Base-by-base conservation (phyloP, 1,284 basidiomycete species). In the Anthracocystis setariae region DNA sequence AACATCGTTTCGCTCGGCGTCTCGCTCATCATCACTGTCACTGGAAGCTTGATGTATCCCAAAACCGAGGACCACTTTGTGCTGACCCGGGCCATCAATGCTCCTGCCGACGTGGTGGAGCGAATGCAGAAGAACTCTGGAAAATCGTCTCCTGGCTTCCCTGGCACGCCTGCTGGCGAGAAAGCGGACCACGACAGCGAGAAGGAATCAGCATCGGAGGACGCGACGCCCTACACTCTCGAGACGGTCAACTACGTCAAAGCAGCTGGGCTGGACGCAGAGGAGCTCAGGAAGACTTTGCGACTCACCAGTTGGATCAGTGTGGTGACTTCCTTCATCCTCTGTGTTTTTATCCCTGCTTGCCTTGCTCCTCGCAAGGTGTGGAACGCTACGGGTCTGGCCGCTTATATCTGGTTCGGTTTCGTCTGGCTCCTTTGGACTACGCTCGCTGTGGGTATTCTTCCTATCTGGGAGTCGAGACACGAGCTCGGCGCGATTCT, bases 1-100 rank as follows among this genome's bases (percentile, higher is more conserved):
- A 94, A 95, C 84, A 84, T 95, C 13, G 90, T 91, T 1, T 90
- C 92, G 0, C 92, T 97, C 73, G 89, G 89, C 20, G 86, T 92
- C 21, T 91, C 92, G 8, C 91, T 87, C 1, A 89, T 96, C 60
- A 85, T 96, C 73, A 88, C 91, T 0, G 84, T 89, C 25, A 85
- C 84, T 0, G 85, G 67, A 20, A 78, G 65, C 21, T 15, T 70
- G n/a, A 7, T 76, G n/a, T 47, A 42, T 20, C 80, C 80, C 3
- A 71, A 81, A 39, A 78, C 69, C 37, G 78, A 81, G 52, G 72
- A 74, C 43, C 64, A 73, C 60, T 82, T 77, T 47, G 66, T 67
- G 12, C 76, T 60, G 8, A 82, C 80, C 1, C 74, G 80, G 3
- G 62, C 64, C n/a, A 80, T 78, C 63, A 77, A 80, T 23, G 76